Evolutionary conservation across 1,139 yeast genomes (phyloP), one percentile per base, ranked within the genome.

Genomic region (Pichia sp.): DNA sequence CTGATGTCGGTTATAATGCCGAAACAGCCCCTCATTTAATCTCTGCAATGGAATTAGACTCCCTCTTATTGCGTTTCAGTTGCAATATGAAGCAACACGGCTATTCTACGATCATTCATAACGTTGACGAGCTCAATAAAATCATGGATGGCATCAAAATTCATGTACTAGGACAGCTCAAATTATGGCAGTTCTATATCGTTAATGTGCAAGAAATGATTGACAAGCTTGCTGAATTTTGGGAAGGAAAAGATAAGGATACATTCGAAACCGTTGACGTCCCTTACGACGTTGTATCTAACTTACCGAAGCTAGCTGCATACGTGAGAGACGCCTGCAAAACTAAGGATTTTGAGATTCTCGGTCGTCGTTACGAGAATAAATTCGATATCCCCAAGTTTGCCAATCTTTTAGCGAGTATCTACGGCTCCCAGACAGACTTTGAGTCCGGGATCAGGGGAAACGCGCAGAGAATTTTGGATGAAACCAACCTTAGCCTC

Each of bases 111-210:
- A 63, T 55, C 0, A 58, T 87, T 34, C 56, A 61, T 5, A 54
- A 60, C 20, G 64, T 62, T 6, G 64, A 60, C 3, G 95, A 87
- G 46, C 58, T 91, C 25, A 60, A 69, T 32, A 55, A 53, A 25
- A 61, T 88, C 26, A 72, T 82, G 63, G 76, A 72, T 17, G 94
- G 86, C 10, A 64, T 88, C 34, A 69, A 73, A 41, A 59, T 64
- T 8, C 77, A 83, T 47, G 96, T 87, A 1, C 51, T 86, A 30
- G 77, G 71, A 19, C 66, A 70, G 9, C 60, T 86, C 38, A 69
- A 77, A 42, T 67, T 91, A 36, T 91, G 98, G 98, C 87, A 91
- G 57, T 91, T 63, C 57, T 91, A 87, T 52, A 88, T 81, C 10
- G 67, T 87, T 31, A 71, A 85, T 55, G 74, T 72, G 30, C 47